These are phyloP conservation scores for Naumovozyma castellii DNA, from an alignment of 805 yeast genomes.

Conservation along the genomic window DNA sequence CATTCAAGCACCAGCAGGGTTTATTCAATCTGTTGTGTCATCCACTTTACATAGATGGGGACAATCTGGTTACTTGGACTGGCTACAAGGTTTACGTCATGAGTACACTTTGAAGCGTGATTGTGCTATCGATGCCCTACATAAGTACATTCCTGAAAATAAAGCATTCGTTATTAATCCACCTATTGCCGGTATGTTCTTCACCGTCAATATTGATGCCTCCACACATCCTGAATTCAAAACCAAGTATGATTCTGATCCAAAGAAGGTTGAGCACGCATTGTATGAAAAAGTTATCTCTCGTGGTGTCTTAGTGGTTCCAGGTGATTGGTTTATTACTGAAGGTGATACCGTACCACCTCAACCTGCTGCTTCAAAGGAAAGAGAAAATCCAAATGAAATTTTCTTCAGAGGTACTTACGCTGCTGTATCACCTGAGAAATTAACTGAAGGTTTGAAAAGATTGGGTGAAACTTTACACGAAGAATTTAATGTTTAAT, in stretches of 20 bases:
- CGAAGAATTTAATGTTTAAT: slow-evolving; percentile 35
- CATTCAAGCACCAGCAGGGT: slow-evolving; percentile 73
- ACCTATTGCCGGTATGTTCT: slow-evolving; percentile 85
- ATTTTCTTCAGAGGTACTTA: slow-evolving; percentile 81
- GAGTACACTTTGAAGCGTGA: slow-evolving; percentile 87
- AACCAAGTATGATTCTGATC: slow-evolving; percentile 48
- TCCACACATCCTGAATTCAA: slow-evolving; percentile 68
- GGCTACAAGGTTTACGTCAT: slow-evolving; percentile 75
- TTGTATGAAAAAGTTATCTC: slow-evolving; percentile 52
- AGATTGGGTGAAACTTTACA: slow-evolving; percentile 58
- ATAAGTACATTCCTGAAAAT: slow-evolving; percentile 37
- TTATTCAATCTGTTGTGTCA: slow-evolving; percentile 60
- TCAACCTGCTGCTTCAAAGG: slow-evolving; percentile 38
- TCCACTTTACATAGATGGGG: slow-evolving; percentile 82
- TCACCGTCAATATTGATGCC: slow-evolving; percentile 65
- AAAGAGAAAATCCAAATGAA: slow-evolving; percentile 35
- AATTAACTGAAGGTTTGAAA: slow-evolving; percentile 50
- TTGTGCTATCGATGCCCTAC: slow-evolving; percentile 68
- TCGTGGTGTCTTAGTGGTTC: slow-evolving; percentile 62
- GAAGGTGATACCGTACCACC: slow-evolving; percentile 48
- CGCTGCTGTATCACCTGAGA: slow-evolving; percentile 71
- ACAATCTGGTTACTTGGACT: slow-evolving; percentile 76
- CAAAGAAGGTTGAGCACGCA: slow-evolving; percentile 52
- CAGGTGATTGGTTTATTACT: slow-evolving; percentile 73
- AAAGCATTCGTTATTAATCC: slow-evolving; percentile 34